Percentiles rank a stretch among this genome's conserved stretches.
Conservation (phyloP, 805 yeast species). For the Hanseniaspora hatyaiensis region DNA sequence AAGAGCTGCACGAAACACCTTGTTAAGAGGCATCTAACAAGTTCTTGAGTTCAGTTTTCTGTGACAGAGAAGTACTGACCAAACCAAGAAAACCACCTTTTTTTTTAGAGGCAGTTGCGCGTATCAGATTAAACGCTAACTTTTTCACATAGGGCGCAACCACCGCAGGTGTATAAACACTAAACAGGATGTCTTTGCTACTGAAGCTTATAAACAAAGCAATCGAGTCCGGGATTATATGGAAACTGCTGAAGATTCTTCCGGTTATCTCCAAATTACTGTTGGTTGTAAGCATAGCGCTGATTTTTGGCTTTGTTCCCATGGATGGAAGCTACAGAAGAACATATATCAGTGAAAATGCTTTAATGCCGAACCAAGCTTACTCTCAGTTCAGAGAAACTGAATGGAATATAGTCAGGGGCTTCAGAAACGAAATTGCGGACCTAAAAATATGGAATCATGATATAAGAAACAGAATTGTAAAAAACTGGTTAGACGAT, state of each 20-base stretch:
- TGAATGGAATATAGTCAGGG: conserved; percentile 87
- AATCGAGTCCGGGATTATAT: conserved; percentile 37
- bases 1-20: no score
- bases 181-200: conserved; percentile 35
- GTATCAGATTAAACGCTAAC: neutral
- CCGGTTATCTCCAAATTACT: conserved; percentile 36
- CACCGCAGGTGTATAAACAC: no score
- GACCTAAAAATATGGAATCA: conserved; percentile 23
- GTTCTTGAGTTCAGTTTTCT: no score
- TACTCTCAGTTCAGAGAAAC: conserved; percentile 81
- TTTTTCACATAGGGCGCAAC: no score
- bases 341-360: conserved; percentile 90
- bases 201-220: conserved; percentile 36
- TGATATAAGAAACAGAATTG: conserved; percentile 34
- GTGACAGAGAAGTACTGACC: no score
- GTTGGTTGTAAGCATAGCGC: conserved; percentile 38
- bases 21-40: no score
- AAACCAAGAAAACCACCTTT: no score
- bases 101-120: no score
- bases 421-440: conserved; percentile 48
- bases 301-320: conserved; percentile 56
- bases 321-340: conserved; percentile 67
- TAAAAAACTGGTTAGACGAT: conserved; percentile 52
- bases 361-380: conserved; percentile 93
- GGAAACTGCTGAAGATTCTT: conserved; percentile 34